phyloP scores from a whole-genome alignment of 768 basidiomycete species.

The Omphalotus guepiniiformis region DNA sequence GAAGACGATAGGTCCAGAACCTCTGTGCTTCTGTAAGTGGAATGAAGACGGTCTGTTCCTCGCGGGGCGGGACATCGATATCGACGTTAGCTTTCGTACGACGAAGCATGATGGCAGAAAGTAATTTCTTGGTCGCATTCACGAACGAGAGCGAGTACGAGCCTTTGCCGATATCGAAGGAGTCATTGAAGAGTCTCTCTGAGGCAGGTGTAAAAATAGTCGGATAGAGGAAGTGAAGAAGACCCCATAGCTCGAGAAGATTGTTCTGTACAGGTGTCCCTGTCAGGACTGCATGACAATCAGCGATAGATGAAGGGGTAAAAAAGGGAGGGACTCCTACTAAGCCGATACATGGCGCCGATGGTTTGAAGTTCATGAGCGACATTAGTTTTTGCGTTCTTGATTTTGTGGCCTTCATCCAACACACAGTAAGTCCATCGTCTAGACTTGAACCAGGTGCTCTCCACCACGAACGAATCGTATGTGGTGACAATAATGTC shows the following conservation, averaged over 20 bases:
- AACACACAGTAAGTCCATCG: conserved; percentile 58
- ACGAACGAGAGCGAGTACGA: conserved; percentile 47
- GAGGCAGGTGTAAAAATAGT: conserved; percentile 45
- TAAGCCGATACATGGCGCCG: conserved; percentile 54
- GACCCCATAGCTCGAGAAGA: conserved; percentile 51
- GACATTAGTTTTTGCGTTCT: conserved; percentile 57
- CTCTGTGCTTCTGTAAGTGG: conserved; percentile 56
- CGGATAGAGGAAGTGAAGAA: conserved; percentile 56
- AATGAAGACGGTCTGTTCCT: conserved; percentile 53
- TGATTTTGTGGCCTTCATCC: conserved; percentile 71
- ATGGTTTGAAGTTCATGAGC: conserved; percentile 50
- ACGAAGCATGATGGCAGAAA: conserved; percentile 53
- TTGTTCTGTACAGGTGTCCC: conserved; percentile 76
- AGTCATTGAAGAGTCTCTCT: conserved; percentile 42
- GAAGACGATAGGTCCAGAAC: conserved; percentile 56
- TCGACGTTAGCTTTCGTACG: conserved; percentile 51
- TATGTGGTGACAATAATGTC: conserved; percentile 69
- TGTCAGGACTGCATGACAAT: conserved; percentile 45
- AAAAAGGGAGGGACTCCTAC: conserved; percentile 22
- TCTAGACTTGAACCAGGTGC: conserved; percentile 55
- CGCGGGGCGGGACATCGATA: conserved; percentile 47
- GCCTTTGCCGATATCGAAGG: conserved; percentile 53
- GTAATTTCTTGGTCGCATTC: conserved; percentile 41
- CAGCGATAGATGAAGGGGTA: not conserved
- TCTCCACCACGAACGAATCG: conserved; percentile 55